A percentile compares a stretch with the other conserved stretches of the same genome.
phyloP scores from a whole-genome alignment of 1,139 yeast species.

The Geotrichum phurueaensis region DNA sequence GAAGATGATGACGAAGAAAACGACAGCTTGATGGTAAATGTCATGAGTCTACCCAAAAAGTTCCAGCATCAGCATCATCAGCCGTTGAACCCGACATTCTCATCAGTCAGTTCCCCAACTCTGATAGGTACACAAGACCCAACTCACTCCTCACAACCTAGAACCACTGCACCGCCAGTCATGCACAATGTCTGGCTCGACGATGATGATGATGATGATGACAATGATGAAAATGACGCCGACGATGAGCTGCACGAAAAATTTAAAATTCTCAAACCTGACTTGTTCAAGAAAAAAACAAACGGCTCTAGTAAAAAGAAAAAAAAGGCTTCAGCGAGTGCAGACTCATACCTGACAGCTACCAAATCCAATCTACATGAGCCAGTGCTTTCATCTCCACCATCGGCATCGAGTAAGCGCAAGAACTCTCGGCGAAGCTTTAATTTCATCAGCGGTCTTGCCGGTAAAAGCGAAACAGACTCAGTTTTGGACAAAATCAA shows the following conservation, averaged over 20 bases:
- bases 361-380: no score
- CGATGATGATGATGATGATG: slow-evolving; percentile 15
- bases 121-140: not conserved
- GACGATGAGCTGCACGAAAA: not conserved
- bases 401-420: no score
- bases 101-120: not conserved
- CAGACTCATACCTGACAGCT: no score
- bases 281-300: no score
- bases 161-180: slow-evolving; percentile 5
- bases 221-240: not conserved
- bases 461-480: no score
- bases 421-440: no score
- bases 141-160: slow-evolving; percentile 7
- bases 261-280: not conserved
- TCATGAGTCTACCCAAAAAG: slow-evolving; percentile 14
- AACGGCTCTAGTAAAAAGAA: not conserved
- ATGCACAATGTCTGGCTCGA: slow-evolving; percentile 17
- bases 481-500: no score
- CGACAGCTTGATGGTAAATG: slow-evolving; percentile 10
- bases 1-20: slow-evolving; percentile 2
- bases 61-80: not conserved
- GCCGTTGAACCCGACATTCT: not conserved
- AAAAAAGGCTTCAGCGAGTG: no score
- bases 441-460: no score
- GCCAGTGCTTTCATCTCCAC: no score